These are phyloP conservation scores for Kingdonia uniflora DNA, from an alignment of 164 flowering plant species.

Conservation along the genomic window DNA sequence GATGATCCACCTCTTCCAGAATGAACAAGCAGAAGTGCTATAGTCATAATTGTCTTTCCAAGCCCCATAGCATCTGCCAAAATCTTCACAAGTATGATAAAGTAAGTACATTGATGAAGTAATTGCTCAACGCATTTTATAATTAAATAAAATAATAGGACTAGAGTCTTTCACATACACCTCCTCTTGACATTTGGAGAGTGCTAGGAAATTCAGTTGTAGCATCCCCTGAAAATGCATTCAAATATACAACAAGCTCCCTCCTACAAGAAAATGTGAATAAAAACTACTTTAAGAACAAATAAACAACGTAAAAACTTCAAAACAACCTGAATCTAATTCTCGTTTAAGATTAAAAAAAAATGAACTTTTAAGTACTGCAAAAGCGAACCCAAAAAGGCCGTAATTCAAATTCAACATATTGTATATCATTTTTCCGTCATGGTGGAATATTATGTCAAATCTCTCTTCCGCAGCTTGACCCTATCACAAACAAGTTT, in stretches of 20 bases:
- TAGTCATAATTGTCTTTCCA: slow-evolving; percentile 97
- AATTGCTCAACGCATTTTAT: no score
- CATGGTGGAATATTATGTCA: no score
- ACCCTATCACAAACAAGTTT: no score
- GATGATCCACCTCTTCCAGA: slow-evolving; percentile 42
- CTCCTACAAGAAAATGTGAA: slow-evolving; percentile 43
- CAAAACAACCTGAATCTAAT: no score
- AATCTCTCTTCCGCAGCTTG: no score
- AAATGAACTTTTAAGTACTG: no score
- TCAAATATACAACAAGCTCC: slow-evolving; percentile 64
- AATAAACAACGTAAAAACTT: not conserved
- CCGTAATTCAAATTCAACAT: no score
- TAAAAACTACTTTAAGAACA: slow-evolving; percentile 1
- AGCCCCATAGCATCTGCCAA: slow-evolving; percentile 99
- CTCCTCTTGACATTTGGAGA: slow-evolving; percentile 97
- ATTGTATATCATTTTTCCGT: no score
- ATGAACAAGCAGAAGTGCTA: slow-evolving; percentile 68
- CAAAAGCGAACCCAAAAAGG: no score
- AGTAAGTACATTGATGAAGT: slow-evolving; percentile 10
- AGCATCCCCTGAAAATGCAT: slow-evolving; percentile 92
- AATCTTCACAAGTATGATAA: slow-evolving; percentile 46
- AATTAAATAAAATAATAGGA: not conserved
- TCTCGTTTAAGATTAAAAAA: no score
- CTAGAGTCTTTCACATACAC: slow-evolving; percentile 43
- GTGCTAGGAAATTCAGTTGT: slow-evolving; percentile 90